Evolutionary conservation across 495 filamentous ascomycete genomes (phyloP), one percentile per base, ranked within the genome.

Genomic region (Bryoglossum gracile): DNA sequence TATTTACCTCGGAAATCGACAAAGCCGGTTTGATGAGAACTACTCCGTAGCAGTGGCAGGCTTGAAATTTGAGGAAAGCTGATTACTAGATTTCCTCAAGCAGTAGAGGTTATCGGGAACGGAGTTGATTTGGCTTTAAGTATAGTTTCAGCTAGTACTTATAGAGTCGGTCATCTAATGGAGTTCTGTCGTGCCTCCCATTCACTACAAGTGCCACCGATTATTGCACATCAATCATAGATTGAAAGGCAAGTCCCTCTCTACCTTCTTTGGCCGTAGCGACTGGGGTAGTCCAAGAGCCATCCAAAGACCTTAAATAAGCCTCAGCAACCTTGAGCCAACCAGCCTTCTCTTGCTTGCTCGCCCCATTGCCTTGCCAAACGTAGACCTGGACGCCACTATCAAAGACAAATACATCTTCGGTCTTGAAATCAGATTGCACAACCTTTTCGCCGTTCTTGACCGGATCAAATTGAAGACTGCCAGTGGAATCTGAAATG

Each of bases 371-470:
- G 3, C 79, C 79, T 57, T 78, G 71, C 78, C 78, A 83, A 19
- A 83, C 75, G 77, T 76, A 83, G 13, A 81, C 61, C 25, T 55
- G 62, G 35, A 50, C 65, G 5, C 76, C 75, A 9, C 57, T 62
- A 43, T 81, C 76, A 38, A 78, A 69, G 8, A 83, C 57, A 56
- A 83, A 83, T 3, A 83, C 70, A 57, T 81, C 78, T 8, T 72
- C 66, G 8, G 68, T 68, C 54, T 78, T 68, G 2, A 81, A 56
- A 56, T 80, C 75, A 0, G 62, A 56, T 23, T 48, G 44, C 32
- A 50, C 43, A 16, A 80, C 65, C 0, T 37, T 48, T 8, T 55
- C 23, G 0, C 71, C 75, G 30, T 78, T 71, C 51, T 74, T 80
- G 32, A 78, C 69, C 1, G 76, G 58, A 24, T 74, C 66, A 43